Evolutionary conservation across 805 yeast species (phyloP).

Genomic region (Priceomyces melissophilus): DNA sequence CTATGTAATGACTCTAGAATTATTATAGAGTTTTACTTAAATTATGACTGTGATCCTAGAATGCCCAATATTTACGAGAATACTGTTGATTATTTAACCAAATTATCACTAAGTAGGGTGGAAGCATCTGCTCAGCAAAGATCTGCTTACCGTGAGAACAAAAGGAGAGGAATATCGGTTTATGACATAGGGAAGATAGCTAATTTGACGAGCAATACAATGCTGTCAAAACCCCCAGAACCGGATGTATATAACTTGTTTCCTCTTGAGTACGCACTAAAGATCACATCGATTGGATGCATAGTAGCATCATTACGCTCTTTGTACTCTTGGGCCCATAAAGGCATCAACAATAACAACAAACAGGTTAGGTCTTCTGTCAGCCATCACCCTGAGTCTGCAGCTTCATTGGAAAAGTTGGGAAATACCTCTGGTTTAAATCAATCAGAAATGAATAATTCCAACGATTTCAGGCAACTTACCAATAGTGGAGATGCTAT

Average conservation of each 20-base stretch:
- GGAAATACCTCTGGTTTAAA: constrained; percentile 21
- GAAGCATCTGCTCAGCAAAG: constrained; percentile 70
- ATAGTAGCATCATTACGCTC: constrained; percentile 81
- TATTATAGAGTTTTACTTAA: constrained; percentile 85
- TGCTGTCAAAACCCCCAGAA: constrained; percentile 54
- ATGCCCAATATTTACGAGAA: constrained; percentile 85
- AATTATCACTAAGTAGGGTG: constrained; percentile 63
- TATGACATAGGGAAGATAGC: constrained; percentile 75
- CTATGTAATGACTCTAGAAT: constrained; percentile 86
- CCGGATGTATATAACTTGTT: constrained; percentile 51
- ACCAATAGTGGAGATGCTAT: constrained; percentile 10
- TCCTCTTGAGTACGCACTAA: constrained; percentile 81
- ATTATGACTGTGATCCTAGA: constrained; percentile 87
- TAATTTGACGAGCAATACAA: constrained; percentile 64
- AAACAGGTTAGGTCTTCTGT: constrained; percentile 4
- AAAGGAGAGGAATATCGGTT: constrained; percentile 58
- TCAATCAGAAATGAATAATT: constrained; percentile 23
- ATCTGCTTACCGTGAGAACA: constrained; percentile 40
- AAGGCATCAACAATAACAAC: constrained; percentile 28
- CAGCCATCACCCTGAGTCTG: constrained; percentile 9
- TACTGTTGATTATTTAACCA: constrained; percentile 73
- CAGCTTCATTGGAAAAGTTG: constrained; percentile 16
- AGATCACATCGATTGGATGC: constrained; percentile 75
- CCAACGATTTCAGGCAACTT: constrained; percentile 14
- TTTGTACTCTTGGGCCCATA: constrained; percentile 82